Percentiles rank a stretch among this genome's conserved stretches.
Evolutionary conservation across 2,329 filamentous ascomycete species (phyloP).

Genomic region (Penicillium sp.): DNA sequence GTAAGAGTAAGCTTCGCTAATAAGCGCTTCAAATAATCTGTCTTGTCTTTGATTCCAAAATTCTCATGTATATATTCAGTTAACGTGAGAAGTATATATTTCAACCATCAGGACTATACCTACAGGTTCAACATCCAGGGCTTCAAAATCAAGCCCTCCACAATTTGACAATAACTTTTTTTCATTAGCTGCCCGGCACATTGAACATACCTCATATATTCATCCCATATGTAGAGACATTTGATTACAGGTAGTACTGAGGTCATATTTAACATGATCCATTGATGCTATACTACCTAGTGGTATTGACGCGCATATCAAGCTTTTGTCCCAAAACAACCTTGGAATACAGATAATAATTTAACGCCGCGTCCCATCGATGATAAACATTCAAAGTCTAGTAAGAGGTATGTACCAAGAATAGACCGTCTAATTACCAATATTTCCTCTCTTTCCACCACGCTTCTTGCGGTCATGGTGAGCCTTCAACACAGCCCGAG

Average conservation of each 20-base stretch:
- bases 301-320: background rate
- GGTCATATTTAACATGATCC: background rate
- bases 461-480: constrained; percentile 82
- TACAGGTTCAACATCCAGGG: no score
- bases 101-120: no score
- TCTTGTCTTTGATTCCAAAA: no score
- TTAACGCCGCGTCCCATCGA: background rate
- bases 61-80: no score
- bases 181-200: no score
- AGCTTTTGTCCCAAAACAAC: background rate
- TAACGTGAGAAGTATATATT: no score
- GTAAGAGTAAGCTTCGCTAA: no score
- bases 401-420: background rate
- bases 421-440: constrained; percentile 19
- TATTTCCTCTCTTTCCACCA: constrained; percentile 78
- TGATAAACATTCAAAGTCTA: background rate
- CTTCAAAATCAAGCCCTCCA: no score
- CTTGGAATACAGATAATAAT: background rate
- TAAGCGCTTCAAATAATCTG: no score
- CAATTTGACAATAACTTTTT: no score
- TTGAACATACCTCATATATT: no score
- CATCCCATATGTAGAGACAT: no score
- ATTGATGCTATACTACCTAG: background rate
- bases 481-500: constrained; percentile 73
- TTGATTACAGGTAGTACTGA: background rate